A percentile compares a stretch with the other conserved stretches of the same genome.
Evolutionary conservation across 495 filamentous ascomycete species (phyloP).

Genomic region (Lasiosphaeria miniovina): DNA sequence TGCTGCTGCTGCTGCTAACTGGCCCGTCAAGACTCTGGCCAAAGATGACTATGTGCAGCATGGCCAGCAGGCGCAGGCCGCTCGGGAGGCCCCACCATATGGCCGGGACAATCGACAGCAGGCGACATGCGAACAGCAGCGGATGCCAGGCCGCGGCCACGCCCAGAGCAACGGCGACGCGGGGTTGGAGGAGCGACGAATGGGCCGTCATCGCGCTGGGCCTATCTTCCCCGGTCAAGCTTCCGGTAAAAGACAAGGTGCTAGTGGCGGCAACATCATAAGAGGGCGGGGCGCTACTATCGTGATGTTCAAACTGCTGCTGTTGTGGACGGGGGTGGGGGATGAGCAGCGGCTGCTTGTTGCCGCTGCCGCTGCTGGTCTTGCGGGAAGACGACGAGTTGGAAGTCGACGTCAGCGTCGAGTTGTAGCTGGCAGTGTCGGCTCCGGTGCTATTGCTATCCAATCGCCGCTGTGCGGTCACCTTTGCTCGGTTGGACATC

Average conservation of each 20-base stretch:
- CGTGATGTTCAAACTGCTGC: background rate
- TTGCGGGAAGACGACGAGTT: background rate
- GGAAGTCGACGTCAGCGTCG: background rate
- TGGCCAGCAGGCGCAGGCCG: slow-evolving; percentile 43
- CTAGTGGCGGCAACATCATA: background rate
- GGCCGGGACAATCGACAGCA: slow-evolving; percentile 43
- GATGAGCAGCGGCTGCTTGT: background rate
- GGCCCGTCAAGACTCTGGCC: slow-evolving; percentile 29
- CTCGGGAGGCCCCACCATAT: slow-evolving; percentile 44
- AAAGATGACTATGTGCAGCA: slow-evolving; percentile 28
- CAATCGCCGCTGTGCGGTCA: slow-evolving; percentile 28
- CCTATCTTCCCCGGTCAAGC: slow-evolving; percentile 33
- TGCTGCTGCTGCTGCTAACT: slow-evolving; percentile 44
- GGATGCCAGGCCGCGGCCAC: slow-evolving; percentile 46
- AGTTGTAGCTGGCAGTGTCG: slow-evolving; percentile 6
- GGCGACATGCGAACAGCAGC: slow-evolving; percentile 43
- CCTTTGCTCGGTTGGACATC: slow-evolving; percentile 31
- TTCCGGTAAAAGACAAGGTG: background rate
- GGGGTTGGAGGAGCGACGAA: slow-evolving; percentile 60
- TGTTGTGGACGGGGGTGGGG: background rate
- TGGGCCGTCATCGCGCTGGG: slow-evolving; percentile 55
- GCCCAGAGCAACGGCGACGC: slow-evolving; percentile 48
- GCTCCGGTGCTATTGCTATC: slow-evolving; percentile 15
- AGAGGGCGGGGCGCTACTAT: background rate
- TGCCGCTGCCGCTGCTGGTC: background rate